phyloP scores from a whole-genome alignment of 108 stramenopile species.

The Epithemia pelagica region DNA sequence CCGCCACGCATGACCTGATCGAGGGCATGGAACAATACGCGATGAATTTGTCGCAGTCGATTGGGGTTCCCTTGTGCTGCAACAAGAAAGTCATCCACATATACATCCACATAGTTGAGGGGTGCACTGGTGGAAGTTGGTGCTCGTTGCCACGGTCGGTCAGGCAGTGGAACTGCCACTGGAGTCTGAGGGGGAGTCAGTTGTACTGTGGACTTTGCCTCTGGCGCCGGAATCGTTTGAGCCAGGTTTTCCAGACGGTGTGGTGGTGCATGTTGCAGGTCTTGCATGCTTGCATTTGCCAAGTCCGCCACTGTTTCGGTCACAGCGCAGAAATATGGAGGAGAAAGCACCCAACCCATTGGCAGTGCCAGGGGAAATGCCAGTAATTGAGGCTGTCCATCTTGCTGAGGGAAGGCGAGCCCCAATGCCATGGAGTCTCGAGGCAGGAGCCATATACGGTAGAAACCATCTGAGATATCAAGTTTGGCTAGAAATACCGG shows the following conservation, averaged over 20 bases:
- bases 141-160: too few relatives aligned
- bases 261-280: neutral
- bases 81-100: slow-evolving; percentile 35
- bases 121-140: too few relatives aligned
- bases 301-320: slow-evolving; percentile 33
- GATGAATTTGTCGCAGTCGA: neutral
- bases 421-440: neutral
- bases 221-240: too few relatives aligned
- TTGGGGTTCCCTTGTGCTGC: slow-evolving; percentile 19
- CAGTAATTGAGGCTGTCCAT: neutral
- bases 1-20: slow-evolving; percentile 27
- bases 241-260: neutral
- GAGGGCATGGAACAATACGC: slow-evolving; percentile 20
- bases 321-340: slow-evolving; percentile 37
- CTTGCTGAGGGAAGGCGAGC: neutral
- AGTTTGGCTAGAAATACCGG: neutral
- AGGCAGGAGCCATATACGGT: neutral
- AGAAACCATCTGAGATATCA: neutral
- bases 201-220: too few relatives aligned
- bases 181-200: too few relatives aligned
- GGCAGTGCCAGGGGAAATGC: slow-evolving; percentile 25
- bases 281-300: slow-evolving; percentile 11
- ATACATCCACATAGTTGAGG: slow-evolving; percentile 31
- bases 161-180: too few relatives aligned
- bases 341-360: slow-evolving; percentile 55